Base-by-base conservation (phyloP, 2,329 filamentous ascomycete species). In the Erysiphe neolycopersici region DNA sequence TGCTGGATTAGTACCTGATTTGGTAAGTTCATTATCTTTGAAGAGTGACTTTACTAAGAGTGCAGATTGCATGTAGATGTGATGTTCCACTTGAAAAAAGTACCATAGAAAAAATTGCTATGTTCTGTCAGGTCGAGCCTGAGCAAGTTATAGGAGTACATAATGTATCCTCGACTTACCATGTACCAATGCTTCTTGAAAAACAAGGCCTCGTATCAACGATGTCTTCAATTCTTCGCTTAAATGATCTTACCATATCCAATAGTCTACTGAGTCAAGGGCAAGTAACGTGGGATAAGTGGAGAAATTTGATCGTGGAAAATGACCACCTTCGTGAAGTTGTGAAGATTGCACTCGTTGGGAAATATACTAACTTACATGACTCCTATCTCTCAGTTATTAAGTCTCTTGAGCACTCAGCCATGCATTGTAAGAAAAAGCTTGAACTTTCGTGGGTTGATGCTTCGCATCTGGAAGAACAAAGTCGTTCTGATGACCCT, bases 161-260 rank as follows among this genome's bases (percentile, higher is more conserved):
- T 52, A 79, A 95, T 58, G 82, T 95, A 61, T 67, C 76, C 17
- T 84, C 84, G 12, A 91, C 81, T 43, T 98, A 98, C 61, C 85
- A 93, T 50, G 87, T 95, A 2, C 89, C 89, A 0, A 67, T 94
- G n/a, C 77, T 95, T 19, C 75, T 95, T 13, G 72, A 87, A 52
- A 68, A 84, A 51, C 82, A 95, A 61, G 72, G 75, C 19, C 65
- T 95, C 1, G 64, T 87, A 9, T 60, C 65, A 12, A 68, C 73
- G n/a, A 64, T 95, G 44, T 67, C 66, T 33, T 62, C 68, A 16
- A 67, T 73, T 16, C 66, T 94, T 30, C 65, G 68, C 32, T 68
- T 93, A 11, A 69, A 79, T 47, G 58, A 62, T 16, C 54, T 76
- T 40, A 52, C 57, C 11, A 65, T 73, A 42, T 54, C 73, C 1